phyloP scores from a whole-genome alignment of 768 basidiomycete species.

The Kwoniella bestiolae region DNA sequence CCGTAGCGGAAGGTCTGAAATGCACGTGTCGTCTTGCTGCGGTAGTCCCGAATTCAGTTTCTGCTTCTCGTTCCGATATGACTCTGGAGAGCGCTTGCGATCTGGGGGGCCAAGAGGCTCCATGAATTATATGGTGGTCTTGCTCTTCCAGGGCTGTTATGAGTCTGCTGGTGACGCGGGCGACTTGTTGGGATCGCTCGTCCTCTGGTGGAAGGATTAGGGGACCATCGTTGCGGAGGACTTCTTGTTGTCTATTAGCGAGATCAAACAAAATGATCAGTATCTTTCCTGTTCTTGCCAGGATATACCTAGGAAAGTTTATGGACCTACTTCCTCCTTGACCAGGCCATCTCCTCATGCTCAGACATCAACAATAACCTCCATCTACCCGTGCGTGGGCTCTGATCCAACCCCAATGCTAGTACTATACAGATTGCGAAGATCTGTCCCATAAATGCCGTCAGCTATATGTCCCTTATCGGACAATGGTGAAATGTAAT shows the following conservation, averaged over 20 bases:
- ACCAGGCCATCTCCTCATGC: conserved; percentile 61
- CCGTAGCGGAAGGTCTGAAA: conserved; percentile 43
- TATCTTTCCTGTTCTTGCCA: neutral
- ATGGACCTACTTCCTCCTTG: conserved; percentile 52
- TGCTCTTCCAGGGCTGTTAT: conserved; percentile 58
- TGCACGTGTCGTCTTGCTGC: conserved; percentile 20
- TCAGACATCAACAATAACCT: conserved; percentile 61
- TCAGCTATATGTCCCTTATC: too few relatives aligned
- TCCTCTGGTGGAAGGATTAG: conserved; percentile 57
- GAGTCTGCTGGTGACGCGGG: conserved; percentile 57
- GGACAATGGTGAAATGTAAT: conserved; percentile 28
- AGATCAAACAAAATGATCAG: neutral
- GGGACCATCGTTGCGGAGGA: conserved; percentile 57
- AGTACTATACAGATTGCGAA: conserved; percentile 60
- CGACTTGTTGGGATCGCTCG: conserved; percentile 53
- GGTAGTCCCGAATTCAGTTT: conserved; percentile 2
- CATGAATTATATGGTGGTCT: conserved; percentile 50
- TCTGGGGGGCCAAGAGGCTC: conserved; percentile 54
- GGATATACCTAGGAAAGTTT: too few relatives aligned
- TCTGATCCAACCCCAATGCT: conserved; percentile 60
- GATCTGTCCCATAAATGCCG: conserved; percentile 51
- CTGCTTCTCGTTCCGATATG: conserved; percentile 48
- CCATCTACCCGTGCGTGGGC: conserved; percentile 59
- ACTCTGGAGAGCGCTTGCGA: conserved; percentile 46
- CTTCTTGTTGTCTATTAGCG: conserved; percentile 57